These are phyloP conservation scores for Coniochaeta prunicola DNA, from an alignment of 2,329 filamentous ascomycete genomes.

Conservation along the genomic window DNA sequence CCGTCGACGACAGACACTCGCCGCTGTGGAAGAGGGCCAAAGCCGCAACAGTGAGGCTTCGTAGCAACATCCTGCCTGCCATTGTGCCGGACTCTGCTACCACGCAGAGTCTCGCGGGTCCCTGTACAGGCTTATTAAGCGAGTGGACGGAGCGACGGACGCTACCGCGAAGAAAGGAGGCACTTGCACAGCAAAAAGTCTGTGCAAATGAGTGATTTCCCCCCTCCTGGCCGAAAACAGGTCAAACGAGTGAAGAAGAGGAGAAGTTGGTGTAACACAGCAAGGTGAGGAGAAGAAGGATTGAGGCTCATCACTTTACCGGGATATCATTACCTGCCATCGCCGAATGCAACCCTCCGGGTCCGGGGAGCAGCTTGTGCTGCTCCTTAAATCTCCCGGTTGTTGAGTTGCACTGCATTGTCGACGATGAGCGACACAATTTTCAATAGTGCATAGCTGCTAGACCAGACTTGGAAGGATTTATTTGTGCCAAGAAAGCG, in stretches of 20 bases:
- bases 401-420: background rate
- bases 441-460: background rate
- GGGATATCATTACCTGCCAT: background rate
- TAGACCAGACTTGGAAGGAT: background rate
- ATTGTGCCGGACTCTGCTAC: background rate
- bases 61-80: background rate
- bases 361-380: background rate
- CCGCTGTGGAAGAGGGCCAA: background rate
- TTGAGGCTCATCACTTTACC: too few species aligned
- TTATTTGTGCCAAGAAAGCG: background rate
- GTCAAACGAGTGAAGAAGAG: background rate
- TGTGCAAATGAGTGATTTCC: background rate
- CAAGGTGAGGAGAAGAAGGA: too few species aligned
- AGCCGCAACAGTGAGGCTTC: background rate
- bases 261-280: background rate
- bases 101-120: background rate
- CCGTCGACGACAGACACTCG: conserved; percentile 30
- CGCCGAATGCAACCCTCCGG: background rate
- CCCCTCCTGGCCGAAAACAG: background rate
- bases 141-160: background rate
- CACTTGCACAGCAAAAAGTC: background rate
- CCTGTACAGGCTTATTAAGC: background rate
- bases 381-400: background rate
- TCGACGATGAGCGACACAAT: background rate
- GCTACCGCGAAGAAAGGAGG: background rate